These are phyloP conservation scores for Candida incommunis DNA, from an alignment of 805 yeast species.

Conservation along the genomic window DNA sequence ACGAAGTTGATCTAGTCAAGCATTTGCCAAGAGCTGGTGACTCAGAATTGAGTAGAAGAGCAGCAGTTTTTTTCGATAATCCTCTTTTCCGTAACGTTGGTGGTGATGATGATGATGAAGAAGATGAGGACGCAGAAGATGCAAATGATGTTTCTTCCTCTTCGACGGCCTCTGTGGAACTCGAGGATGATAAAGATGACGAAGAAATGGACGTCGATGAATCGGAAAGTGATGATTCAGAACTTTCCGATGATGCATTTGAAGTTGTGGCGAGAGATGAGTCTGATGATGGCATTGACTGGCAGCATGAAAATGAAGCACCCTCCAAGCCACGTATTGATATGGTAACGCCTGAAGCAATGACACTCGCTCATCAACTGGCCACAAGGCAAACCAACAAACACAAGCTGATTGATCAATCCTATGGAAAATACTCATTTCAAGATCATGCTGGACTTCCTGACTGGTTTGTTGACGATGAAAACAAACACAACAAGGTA, in stretches of 20 bases:
- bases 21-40: constrained; percentile 10
- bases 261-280: not conserved
- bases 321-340: constrained; percentile 38
- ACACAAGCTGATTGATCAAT: constrained; percentile 81
- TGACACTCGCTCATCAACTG: constrained; percentile 94
- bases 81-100: constrained; percentile 20
- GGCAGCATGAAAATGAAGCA: constrained; percentile 16
- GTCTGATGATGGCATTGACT: constrained; percentile 18
- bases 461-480: constrained; percentile 95
- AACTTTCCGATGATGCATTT: constrained; percentile 19
- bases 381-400: constrained; percentile 80
- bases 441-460: constrained; percentile 86
- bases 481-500: constrained; percentile 67
- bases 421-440: constrained; percentile 83
- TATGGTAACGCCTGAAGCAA: constrained; percentile 85
- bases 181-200: constrained; percentile 11
- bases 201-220: constrained; percentile 20
- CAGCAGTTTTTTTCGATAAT: constrained; percentile 25
- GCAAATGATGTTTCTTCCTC: constrained; percentile 1
- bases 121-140: constrained; percentile 13
- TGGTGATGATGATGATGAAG: constrained; percentile 8
- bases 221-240: constrained; percentile 19
- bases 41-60: constrained; percentile 20
- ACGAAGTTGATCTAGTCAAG: constrained; percentile 6
- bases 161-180: not conserved